Evolutionary conservation across 176 grass and related monocot species (phyloP).

Genomic region (Carex myosuroides): DNA sequence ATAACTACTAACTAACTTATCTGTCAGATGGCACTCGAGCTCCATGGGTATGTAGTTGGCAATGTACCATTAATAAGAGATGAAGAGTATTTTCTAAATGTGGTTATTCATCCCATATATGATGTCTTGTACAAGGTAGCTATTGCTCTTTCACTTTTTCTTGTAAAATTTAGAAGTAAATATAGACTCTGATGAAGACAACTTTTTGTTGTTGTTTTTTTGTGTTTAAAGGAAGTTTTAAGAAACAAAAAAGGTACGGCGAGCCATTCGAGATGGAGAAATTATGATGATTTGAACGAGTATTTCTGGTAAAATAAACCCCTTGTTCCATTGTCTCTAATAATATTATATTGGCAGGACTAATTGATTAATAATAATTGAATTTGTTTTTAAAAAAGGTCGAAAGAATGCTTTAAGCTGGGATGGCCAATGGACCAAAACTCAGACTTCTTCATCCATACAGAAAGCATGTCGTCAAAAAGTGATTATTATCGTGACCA

Average conservation of each 20-base stretch:
- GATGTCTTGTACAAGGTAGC: constrained; percentile 63
- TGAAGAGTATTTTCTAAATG: constrained; percentile 52
- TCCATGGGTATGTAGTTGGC: constrained; percentile 34
- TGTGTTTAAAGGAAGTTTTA: constrained; percentile 60
- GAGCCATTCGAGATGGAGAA: constrained; percentile 97
- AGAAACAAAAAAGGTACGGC: constrained; percentile 47
- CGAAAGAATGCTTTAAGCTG: constrained; percentile 69
- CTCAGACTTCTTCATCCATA: constrained; percentile 56
- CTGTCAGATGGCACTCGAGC: constrained; percentile 70
- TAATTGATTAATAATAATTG: background rate
- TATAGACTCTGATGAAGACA: background rate
- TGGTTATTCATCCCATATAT: constrained; percentile 71
- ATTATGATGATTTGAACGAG: constrained; percentile 97
- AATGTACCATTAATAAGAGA: constrained; percentile 10
- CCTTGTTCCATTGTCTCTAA: background rate
- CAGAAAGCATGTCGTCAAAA: background rate
- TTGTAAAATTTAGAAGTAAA: background rate
- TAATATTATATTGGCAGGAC: background rate
- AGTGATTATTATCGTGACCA: constrained; percentile 30
- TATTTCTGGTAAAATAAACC: constrained; percentile 69
- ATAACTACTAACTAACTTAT: background rate
- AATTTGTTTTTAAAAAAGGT: constrained; percentile 41
- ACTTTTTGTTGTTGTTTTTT: constrained; percentile 25
- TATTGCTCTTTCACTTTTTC: constrained; percentile 18
- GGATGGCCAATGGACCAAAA: constrained; percentile 40